Evolutionary conservation across 495 filamentous ascomycete species (phyloP), one percentile per base, ranked within the genome.

Genomic region (Podospora appendiculata): DNA sequence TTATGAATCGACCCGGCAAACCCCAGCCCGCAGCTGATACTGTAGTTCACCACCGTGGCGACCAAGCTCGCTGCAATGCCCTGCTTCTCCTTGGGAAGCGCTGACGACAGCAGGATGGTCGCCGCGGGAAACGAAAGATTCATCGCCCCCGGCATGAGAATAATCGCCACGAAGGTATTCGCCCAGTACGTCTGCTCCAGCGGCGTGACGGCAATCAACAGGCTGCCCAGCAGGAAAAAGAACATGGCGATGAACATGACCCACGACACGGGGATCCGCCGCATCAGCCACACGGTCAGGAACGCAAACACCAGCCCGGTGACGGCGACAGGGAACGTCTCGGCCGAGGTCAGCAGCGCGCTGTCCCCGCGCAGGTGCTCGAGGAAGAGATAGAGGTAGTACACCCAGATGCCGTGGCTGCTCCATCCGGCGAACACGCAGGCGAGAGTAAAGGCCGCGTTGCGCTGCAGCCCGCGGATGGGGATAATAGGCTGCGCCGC

Each of bases 141-240:
- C 74, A 86, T 86, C 19, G 79, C 84, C 42, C 69, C 79, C 0
- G 79, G 74, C 44, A 79, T 82, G 33, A 88, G 56, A 8, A 84
- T 4, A 2, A 73, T 66, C 4, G 64, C 63, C 8, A 86, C 67
- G 48, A 87, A 87, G 2, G 69, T 70, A 53, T 80, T 77, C 0
- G 62, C 74, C 84, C 83, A 87, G 62, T 86, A 84, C 0, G 60
- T 73, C 53, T 80, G 74, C 8, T 69, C 32, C 5, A 75, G 58
- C 1, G 75, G 76, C 6, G 65, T 62, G 10, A 70, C 71, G 8
- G 70, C 77, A 2, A 78, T 58, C 4, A 82, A 58, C 4, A 72
- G 58, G 18, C 61, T 58, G 11, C 76, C 78, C 6, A 68, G 55
- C 7, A 63, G 66, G 54, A 82, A 82, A 4, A 67, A 70, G 3